Evolutionary conservation across 2,329 filamentous ascomycete species (phyloP).

Genomic region (Aureobasidium mangrovei): DNA sequence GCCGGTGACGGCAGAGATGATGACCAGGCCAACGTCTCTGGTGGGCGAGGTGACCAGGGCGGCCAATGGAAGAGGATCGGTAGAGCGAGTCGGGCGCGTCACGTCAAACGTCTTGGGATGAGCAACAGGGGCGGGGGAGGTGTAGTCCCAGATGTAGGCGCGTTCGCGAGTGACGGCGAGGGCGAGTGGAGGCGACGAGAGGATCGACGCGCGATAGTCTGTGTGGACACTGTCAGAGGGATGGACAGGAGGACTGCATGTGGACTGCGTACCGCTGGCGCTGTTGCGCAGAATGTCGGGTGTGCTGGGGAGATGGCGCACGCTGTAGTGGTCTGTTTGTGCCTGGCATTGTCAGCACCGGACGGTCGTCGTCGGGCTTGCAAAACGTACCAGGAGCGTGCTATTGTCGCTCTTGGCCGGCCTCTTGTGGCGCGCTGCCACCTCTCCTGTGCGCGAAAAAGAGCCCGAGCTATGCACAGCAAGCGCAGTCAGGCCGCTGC

Average conservation of each 20-base stretch:
- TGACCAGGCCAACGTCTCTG: slow-evolving; percentile 71
- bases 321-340: slow-evolving; percentile 73
- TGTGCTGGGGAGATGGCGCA: slow-evolving; percentile 74
- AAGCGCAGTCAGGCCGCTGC: slow-evolving; percentile 7
- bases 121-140: slow-evolving; percentile 51
- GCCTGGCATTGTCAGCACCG: slow-evolving; percentile 44
- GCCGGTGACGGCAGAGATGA: slow-evolving; percentile 75
- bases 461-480: not conserved
- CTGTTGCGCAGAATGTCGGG: slow-evolving; percentile 36
- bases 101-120: slow-evolving; percentile 75
- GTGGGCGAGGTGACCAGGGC: slow-evolving; percentile 72
- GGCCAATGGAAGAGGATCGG: slow-evolving; percentile 71
- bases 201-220: slow-evolving; percentile 36
- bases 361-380: too few relatives aligned
- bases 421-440: slow-evolving; percentile 9
- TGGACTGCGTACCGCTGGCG: slow-evolving; percentile 12
- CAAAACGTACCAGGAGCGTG: slow-evolving; percentile 7
- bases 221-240: not conserved
- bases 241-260: not conserved
- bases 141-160: slow-evolving; percentile 87
- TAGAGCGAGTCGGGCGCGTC: slow-evolving; percentile 59
- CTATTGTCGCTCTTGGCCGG: slow-evolving; percentile 11
- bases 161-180: slow-evolving; percentile 71
- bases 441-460: slow-evolving; percentile 7
- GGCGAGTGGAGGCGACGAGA: slow-evolving; percentile 59